Conservation (phyloP, 1,284 basidiomycete genomes). For the Clitocybe nebularis region DNA sequence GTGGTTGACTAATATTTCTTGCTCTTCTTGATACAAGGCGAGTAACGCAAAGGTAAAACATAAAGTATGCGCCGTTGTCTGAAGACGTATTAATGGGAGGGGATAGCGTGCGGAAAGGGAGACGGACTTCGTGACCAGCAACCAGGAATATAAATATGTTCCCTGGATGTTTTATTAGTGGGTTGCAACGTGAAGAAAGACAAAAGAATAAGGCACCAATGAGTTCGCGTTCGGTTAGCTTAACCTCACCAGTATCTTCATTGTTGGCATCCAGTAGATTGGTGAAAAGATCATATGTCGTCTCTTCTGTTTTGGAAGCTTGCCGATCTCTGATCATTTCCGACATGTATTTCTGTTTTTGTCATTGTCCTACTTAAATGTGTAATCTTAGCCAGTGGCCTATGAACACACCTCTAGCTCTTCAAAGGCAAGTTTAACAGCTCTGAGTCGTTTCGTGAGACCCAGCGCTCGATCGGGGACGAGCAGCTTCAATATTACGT, state of each 20-base stretch:
- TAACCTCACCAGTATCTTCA: slow-evolving; percentile 30
- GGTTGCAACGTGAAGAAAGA: not conserved
- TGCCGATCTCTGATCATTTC: slow-evolving; percentile 53
- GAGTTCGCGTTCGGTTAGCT: slow-evolving; percentile 45
- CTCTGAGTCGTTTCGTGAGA: slow-evolving; percentile 33
- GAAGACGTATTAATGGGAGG: not conserved
- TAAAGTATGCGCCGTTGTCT: slow-evolving; percentile 40
- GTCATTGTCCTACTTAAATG: too few relatives aligned
- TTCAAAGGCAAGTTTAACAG: slow-evolving; percentile 36
- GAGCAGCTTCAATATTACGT: slow-evolving; percentile 39
- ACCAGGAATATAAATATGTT: slow-evolving; percentile 58
- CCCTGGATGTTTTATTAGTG: slow-evolving; percentile 26
- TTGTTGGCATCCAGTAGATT: slow-evolving; percentile 49
- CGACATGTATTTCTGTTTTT: slow-evolving; percentile 49
- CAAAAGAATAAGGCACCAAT: slow-evolving; percentile 35
- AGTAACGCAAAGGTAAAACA: slow-evolving; percentile 51
- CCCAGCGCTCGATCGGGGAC: slow-evolving; percentile 43
- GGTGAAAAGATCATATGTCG: slow-evolving; percentile 52
- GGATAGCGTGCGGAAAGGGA: not conserved
- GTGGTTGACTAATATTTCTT: slow-evolving; percentile 55
- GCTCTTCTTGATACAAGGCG: slow-evolving; percentile 52
- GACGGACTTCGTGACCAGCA: slow-evolving; percentile 55
- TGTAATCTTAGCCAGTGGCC: not conserved
- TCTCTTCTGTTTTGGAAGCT: slow-evolving; percentile 33
- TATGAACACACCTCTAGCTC: slow-evolving; percentile 42